These are phyloP conservation scores for Yamadazyma kanchanaburiensis DNA, from an alignment of 1,139 yeast genomes.

Conservation along the genomic window DNA sequence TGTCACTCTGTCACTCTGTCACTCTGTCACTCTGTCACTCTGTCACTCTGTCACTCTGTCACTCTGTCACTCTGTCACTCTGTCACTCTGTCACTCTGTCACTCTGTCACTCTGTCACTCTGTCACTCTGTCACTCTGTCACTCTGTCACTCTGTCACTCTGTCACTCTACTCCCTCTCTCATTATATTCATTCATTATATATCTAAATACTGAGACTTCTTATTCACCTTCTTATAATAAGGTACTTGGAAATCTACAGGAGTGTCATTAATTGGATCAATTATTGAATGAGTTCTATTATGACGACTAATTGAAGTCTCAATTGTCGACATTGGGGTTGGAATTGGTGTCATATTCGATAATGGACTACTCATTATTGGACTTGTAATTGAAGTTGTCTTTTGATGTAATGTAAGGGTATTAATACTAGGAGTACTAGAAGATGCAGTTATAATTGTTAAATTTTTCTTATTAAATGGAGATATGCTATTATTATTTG, in stretches of 20 bases:
- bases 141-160: too few relatives aligned
- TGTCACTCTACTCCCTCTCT: not conserved
- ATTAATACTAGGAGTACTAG: constrained; percentile 1
- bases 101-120: too few relatives aligned
- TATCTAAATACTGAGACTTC: constrained; percentile 3
- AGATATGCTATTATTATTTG: constrained; percentile 3
- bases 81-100: too few relatives aligned
- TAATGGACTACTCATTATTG: constrained; percentile 34
- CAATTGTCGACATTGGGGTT: constrained; percentile 29
- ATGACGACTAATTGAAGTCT: constrained; percentile 18
- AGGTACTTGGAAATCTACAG: constrained; percentile 38
- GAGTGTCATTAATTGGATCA: constrained; percentile 42
- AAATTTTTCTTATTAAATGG: constrained; percentile 4
- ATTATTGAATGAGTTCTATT: constrained; percentile 17
- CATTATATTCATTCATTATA: constrained; percentile 1
- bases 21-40: too few relatives aligned
- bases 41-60: too few relatives aligned
- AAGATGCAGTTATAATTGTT: constrained; percentile 1
- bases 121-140: too few relatives aligned
- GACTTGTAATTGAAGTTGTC: constrained; percentile 20
- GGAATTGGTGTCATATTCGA: constrained; percentile 30
- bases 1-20: too few relatives aligned
- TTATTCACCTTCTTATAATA: constrained; percentile 10
- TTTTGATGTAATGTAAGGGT: constrained; percentile 6
- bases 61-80: too few relatives aligned